Conservation (phyloP, 352 stramenopile species). For the Phytophthora lateralis region DNA sequence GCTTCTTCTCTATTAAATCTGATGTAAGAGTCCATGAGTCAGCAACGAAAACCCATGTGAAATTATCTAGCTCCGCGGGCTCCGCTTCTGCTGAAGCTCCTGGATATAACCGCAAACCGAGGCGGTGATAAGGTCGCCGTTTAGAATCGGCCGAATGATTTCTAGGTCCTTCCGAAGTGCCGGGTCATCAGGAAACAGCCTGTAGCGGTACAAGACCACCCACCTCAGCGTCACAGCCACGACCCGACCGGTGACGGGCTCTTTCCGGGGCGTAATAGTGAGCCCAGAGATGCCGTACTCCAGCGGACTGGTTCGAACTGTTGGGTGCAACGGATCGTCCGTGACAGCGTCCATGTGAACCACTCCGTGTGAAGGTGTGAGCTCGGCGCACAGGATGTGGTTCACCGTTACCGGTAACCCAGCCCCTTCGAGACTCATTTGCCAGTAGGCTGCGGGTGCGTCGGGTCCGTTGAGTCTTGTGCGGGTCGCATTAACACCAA, state of each 20-base stretch:
- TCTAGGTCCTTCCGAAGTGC: conserved; percentile 23
- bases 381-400: conserved; percentile 28
- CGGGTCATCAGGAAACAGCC: conserved; percentile 32
- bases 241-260: conserved; percentile 16
- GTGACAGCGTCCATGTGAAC: conserved; percentile 39
- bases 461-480: conserved; percentile 20
- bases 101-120: conserved; percentile 28
- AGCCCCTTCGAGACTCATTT: conserved; percentile 19
- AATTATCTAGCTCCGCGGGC: neutral
- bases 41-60: neutral
- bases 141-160: conserved; percentile 33
- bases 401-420: conserved; percentile 25
- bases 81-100: conserved; percentile 10
- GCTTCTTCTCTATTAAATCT: neutral
- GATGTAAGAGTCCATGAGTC: no score
- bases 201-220: conserved; percentile 41
- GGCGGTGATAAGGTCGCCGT: conserved; percentile 34
- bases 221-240: conserved; percentile 33
- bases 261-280: conserved; percentile 33
- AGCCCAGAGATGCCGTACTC: conserved; percentile 30
- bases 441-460: conserved; percentile 23
- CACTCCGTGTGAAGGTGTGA: conserved; percentile 26
- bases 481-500: conserved; percentile 25
- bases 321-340: conserved; percentile 31
- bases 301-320: conserved; percentile 5